phyloP scores from a whole-genome alignment of 1,284 basidiomycete genomes.

The Malassezia globosa region DNA sequence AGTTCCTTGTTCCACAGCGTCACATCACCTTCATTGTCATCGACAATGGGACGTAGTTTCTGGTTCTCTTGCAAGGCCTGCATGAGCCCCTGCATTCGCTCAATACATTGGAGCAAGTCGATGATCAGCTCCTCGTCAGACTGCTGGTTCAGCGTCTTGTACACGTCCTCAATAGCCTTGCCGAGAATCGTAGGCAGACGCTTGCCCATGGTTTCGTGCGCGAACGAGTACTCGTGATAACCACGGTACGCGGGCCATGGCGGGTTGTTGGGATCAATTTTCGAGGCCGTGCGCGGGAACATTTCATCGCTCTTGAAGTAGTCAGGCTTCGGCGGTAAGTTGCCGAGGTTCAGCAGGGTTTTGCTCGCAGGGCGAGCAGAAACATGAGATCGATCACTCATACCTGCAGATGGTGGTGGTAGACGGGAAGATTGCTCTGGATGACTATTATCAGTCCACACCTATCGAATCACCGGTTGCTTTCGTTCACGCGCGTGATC shows the following conservation, averaged over 20 bases:
- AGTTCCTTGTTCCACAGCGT: constrained; percentile 83
- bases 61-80: constrained; percentile 48
- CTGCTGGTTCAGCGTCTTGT: constrained; percentile 71
- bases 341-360: constrained; percentile 45
- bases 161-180: constrained; percentile 87
- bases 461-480: no score
- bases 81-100: constrained; percentile 50
- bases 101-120: constrained; percentile 76
- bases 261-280: constrained; percentile 71
- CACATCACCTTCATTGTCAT: constrained; percentile 86
- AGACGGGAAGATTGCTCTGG: no score
- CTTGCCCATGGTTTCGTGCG: constrained; percentile 70
- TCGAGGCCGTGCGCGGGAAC: constrained; percentile 14
- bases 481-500: not conserved
- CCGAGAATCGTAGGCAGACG: constrained; percentile 88
- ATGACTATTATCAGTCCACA: no score
- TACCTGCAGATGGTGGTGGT: no score
- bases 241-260: constrained; percentile 80
- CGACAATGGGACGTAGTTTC: constrained; percentile 61
- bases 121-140: constrained; percentile 67
- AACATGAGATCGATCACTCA: constrained; percentile 33
- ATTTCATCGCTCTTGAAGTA: constrained; percentile 24
- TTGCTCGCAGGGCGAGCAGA: constrained; percentile 42
- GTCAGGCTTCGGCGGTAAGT: constrained; percentile 43
- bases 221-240: constrained; percentile 91